Conservation (phyloP, 805 yeast species). For the Dipodascus geniculatus region DNA sequence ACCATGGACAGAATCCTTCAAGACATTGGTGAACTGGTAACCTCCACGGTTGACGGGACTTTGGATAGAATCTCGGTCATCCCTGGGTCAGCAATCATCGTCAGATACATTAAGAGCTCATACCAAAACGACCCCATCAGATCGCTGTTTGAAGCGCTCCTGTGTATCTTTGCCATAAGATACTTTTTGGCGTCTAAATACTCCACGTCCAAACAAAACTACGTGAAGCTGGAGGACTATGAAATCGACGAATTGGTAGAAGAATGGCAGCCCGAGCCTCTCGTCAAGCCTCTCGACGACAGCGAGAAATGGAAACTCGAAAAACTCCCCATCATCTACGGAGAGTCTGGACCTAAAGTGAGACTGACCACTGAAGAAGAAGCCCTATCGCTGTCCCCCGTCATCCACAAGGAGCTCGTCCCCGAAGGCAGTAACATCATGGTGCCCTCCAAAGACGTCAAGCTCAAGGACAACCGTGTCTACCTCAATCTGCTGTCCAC, state of each 20-base stretch:
- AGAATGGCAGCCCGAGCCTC: constrained; percentile 88
- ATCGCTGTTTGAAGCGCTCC: constrained; percentile 64
- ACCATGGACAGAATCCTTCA: constrained; percentile 14
- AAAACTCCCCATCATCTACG: constrained; percentile 51
- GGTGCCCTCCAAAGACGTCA: neutral
- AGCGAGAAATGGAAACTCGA: constrained; percentile 51
- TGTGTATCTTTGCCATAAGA: constrained; percentile 70
- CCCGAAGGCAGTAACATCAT: constrained; percentile 2
- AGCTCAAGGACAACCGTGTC: constrained; percentile 14
- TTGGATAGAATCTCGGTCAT: constrained; percentile 11
- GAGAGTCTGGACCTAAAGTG: constrained; percentile 33
- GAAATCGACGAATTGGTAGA: constrained; percentile 77
- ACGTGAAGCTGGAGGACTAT: constrained; percentile 35
- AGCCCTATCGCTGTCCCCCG: neutral
- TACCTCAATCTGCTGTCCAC: constrained; percentile 59
- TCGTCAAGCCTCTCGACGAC: constrained; percentile 44
- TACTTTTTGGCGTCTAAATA: constrained; percentile 73
- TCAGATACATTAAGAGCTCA: constrained; percentile 67
- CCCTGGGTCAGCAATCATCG: constrained; percentile 30
- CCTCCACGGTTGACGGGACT: constrained; percentile 4
- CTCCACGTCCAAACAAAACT: constrained; percentile 61
- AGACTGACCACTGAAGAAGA: constrained; percentile 20
- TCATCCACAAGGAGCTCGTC: neutral
- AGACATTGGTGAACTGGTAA: constrained; percentile 13
- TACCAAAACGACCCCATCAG: constrained; percentile 91